A percentile compares a stretch with the other conserved stretches of the same genome.
phyloP scores from a whole-genome alignment of 129 eudicot genomes.

The Chrysanthemum seticuspe region DNA sequence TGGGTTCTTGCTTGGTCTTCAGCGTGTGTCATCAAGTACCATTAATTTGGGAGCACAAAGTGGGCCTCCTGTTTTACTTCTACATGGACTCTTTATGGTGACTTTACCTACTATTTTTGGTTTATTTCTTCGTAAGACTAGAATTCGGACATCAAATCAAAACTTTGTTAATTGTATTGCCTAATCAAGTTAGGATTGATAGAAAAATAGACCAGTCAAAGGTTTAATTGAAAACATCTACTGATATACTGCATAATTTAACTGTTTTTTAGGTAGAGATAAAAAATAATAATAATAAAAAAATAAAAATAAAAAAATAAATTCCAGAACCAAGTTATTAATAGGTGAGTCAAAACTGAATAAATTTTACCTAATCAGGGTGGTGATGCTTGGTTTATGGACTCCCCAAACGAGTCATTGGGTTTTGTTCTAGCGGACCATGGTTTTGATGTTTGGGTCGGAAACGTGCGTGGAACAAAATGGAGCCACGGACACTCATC shows the following conservation, averaged over 20 bases:
- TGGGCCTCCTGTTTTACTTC: slow-evolving; percentile 75
- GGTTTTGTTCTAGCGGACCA: slow-evolving; percentile 86
- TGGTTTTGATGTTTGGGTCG: slow-evolving; percentile 98
- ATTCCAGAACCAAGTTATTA: too few species aligned
- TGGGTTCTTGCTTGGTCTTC: slow-evolving; percentile 87
- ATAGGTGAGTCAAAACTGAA: not conserved
- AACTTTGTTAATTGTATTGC: not conserved
- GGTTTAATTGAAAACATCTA: too few species aligned
- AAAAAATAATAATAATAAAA: too few species aligned
- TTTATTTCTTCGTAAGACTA: not conserved
- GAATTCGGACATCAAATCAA: slow-evolving; percentile 1
- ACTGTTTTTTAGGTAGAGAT: too few species aligned
- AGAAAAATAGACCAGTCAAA: not conserved
- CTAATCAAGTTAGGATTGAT: not conserved
- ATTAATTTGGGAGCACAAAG: slow-evolving; percentile 25
- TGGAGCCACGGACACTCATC: slow-evolving; percentile 97
- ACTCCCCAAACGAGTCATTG: slow-evolving; percentile 70
- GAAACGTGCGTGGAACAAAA: slow-evolving; percentile 86
- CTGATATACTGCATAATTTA: too few species aligned
- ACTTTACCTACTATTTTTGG: not conserved
- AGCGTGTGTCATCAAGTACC: slow-evolving; percentile 67
- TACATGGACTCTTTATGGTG: slow-evolving; percentile 96
- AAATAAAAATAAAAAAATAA: too few species aligned
- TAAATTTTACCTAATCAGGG: slow-evolving; percentile 47
- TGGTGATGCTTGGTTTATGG: slow-evolving; percentile 98